phyloP scores from a whole-genome alignment of 2,329 filamentous ascomycete species.

The Chaetothyriales sp. region DNA sequence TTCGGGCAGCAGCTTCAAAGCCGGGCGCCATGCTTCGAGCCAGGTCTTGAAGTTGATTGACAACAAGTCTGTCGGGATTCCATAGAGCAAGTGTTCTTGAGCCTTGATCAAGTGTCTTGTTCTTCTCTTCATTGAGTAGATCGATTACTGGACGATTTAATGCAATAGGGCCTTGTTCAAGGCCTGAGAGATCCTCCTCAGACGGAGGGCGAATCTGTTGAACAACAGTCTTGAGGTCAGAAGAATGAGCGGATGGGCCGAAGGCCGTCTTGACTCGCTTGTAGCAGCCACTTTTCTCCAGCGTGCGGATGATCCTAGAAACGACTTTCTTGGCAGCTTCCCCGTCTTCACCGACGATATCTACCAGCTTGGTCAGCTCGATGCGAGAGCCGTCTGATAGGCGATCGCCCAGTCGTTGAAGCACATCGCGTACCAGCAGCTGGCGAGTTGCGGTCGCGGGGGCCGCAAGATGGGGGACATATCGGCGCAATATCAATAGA shows the following conservation, averaged over 20 bases:
- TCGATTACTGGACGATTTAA: neutral
- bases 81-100: slow-evolving; percentile 31
- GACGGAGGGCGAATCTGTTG: slow-evolving; percentile 31
- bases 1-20: slow-evolving; percentile 2
- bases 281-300: slow-evolving; percentile 33
- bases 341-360: slow-evolving; percentile 27
- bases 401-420: slow-evolving; percentile 11
- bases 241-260: slow-evolving; percentile 26
- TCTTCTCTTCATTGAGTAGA: slow-evolving; percentile 3
- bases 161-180: slow-evolving; percentile 15
- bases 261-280: slow-evolving; percentile 31
- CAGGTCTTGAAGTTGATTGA: slow-evolving; percentile 25
- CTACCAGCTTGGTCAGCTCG: slow-evolving; percentile 32
- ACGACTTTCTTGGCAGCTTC: slow-evolving; percentile 19
- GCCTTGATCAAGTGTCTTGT: slow-evolving; percentile 19
- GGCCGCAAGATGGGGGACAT: slow-evolving; percentile 20
- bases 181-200: slow-evolving; percentile 27
- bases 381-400: neutral
- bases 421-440: slow-evolving; percentile 8
- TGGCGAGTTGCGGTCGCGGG: neutral
- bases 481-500: slow-evolving; percentile 41
- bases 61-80: slow-evolving; percentile 39
- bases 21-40: neutral
- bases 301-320: slow-evolving; percentile 30
- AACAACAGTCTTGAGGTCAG: slow-evolving; percentile 29